phyloP scores from a whole-genome alignment of 2,329 filamentous ascomycete species.

The Pleoardoris graminearum region DNA sequence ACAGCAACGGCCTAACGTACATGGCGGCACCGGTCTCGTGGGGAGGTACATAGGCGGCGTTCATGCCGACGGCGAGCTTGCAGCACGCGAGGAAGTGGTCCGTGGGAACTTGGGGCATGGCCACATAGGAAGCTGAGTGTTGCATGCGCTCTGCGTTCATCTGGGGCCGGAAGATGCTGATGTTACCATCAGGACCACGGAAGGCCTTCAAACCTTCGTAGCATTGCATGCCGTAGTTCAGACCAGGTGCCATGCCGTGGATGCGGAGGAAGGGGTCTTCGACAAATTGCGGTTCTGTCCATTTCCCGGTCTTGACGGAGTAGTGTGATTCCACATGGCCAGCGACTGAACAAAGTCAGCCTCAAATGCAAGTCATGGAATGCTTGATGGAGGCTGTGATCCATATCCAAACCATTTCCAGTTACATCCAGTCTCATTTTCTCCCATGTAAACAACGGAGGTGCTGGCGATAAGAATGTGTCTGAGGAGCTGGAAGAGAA shows the following conservation, averaged over 20 bases:
- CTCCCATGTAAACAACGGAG: background rate
- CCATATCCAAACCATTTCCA: background rate
- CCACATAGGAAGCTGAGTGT: constrained; percentile 80
- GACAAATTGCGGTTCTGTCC: constrained; percentile 79
- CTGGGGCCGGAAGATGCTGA: constrained; percentile 85
- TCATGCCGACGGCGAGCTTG: constrained; percentile 79
- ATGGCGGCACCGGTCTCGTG: constrained; percentile 86
- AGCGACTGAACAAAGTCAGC: constrained; percentile 64
- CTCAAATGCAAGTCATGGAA: background rate
- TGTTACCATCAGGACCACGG: constrained; percentile 71
- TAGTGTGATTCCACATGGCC: constrained; percentile 91
- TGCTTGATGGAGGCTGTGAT: background rate
- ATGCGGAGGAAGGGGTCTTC: constrained; percentile 81
- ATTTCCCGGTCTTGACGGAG: constrained; percentile 72
- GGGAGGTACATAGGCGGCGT: constrained; percentile 89
- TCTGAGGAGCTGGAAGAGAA: no score
- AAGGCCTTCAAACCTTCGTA: constrained; percentile 99
- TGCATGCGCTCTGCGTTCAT: constrained; percentile 84
- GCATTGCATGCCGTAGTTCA: constrained; percentile 95
- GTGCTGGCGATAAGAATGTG: background rate
- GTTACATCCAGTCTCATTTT: constrained; percentile 1
- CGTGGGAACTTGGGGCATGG: constrained; percentile 77
- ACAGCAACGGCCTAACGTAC: constrained; percentile 88
- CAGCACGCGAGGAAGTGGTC: constrained; percentile 76
- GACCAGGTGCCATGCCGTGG: constrained; percentile 90